These are phyloP conservation scores for Suillus plorans DNA, from an alignment of 768 basidiomycete genomes.

Conservation along the genomic window DNA sequence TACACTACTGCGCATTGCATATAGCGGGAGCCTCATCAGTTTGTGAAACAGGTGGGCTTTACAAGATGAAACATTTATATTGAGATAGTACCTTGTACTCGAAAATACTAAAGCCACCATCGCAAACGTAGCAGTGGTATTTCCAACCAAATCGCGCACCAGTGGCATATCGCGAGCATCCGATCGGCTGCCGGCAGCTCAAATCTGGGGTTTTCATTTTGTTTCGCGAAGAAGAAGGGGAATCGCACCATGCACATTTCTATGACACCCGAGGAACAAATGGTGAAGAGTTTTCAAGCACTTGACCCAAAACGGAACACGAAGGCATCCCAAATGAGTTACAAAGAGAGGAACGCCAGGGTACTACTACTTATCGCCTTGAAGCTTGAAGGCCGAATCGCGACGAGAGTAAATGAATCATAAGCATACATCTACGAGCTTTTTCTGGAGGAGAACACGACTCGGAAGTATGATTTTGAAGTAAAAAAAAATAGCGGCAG, in stretches of 20 bases:
- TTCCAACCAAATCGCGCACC: not conserved
- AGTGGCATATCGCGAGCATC: not conserved
- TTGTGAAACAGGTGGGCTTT: not conserved
- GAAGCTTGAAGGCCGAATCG: not conserved
- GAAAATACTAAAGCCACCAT: not conserved
- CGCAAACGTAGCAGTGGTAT: not conserved
- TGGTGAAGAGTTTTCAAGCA: too few species aligned
- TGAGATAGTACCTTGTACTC: not conserved
- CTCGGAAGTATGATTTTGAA: not conserved
- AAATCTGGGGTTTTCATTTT: not conserved
- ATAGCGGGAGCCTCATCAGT: not conserved
- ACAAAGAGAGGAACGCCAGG: not conserved
- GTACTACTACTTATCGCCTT: not conserved
- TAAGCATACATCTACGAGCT: not conserved
- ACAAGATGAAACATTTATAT: not conserved
- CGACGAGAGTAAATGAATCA: not conserved
- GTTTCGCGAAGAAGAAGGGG: not conserved
- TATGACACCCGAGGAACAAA: not conserved
- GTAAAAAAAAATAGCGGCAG: not conserved
- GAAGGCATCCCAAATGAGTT: not conserved
- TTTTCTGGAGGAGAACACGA: not conserved
- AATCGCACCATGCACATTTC: not conserved
- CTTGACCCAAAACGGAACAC: not conserved
- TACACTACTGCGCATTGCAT: not conserved
- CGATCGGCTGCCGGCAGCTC: not conserved